These are phyloP conservation scores for Monascus ruber DNA, from an alignment of 2,329 filamentous ascomycete species.

Conservation along the genomic window DNA sequence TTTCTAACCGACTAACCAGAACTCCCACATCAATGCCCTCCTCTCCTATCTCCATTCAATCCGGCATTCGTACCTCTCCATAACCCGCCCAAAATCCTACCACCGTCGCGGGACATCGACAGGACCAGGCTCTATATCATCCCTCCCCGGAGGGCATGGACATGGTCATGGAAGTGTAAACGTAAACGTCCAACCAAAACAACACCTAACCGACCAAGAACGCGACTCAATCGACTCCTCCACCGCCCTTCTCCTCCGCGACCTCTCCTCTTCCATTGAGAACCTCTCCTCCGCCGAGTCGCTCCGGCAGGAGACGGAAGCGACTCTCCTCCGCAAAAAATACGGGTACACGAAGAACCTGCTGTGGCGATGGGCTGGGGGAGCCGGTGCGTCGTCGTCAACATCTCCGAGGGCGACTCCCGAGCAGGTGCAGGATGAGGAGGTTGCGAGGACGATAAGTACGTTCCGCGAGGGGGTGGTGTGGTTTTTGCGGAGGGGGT, in stretches of 20 bases:
- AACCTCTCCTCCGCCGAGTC: constrained; percentile 72
- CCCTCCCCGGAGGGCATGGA: constrained; percentile 16
- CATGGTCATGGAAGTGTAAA: too few relatives aligned
- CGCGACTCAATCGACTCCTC: constrained; percentile 79
- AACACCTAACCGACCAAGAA: constrained; percentile 66
- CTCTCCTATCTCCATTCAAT: constrained; percentile 70
- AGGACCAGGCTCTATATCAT: constrained; percentile 22
- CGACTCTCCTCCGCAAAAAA: constrained; percentile 60
- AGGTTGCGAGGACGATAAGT: constrained; percentile 52
- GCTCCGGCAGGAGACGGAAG: constrained; percentile 64
- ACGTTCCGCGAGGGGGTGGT: constrained; percentile 72
- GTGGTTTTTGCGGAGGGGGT: constrained; percentile 63
- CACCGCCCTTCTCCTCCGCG: constrained; percentile 72
- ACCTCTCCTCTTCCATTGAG: constrained; percentile 71
- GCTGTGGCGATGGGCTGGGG: constrained; percentile 58
- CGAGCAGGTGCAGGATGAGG: constrained; percentile 65
- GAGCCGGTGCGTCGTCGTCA: constrained; percentile 33
- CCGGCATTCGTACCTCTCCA: constrained; percentile 83
- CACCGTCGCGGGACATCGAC: constrained; percentile 16
- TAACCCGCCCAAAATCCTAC: constrained; percentile 51
- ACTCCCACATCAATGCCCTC: constrained; percentile 71
- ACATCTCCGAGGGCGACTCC: constrained; percentile 27
- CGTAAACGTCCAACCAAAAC: constrained; percentile 26
- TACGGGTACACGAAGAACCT: constrained; percentile 44
- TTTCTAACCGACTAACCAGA: constrained; percentile 39